A percentile compares a stretch with the other conserved stretches of the same genome.
phyloP scores from a whole-genome alignment of 495 filamentous ascomycete species.

The Penicillium bialowiezense region DNA sequence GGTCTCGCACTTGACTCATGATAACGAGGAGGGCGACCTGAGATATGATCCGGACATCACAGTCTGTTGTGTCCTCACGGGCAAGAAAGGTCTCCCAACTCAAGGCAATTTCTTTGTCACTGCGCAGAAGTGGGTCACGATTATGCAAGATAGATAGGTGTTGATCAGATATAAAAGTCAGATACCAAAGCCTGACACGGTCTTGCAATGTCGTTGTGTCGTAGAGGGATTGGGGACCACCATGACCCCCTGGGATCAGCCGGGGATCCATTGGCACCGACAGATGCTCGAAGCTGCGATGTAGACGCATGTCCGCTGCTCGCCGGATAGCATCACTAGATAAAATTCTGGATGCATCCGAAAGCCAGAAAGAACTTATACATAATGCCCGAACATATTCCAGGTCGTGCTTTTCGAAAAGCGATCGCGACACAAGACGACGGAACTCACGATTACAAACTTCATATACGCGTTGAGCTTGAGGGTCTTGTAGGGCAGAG shows the following conservation, averaged over 20 bases:
- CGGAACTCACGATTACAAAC: slow-evolving; percentile 42
- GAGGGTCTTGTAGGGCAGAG: slow-evolving; percentile 38
- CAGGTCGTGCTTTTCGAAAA: slow-evolving; percentile 39
- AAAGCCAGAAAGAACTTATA: slow-evolving; percentile 45
- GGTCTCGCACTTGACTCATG: slow-evolving; percentile 37
- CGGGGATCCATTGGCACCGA: slow-evolving; percentile 11
- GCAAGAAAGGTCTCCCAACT: slow-evolving; percentile 34
- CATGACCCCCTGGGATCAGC: neutral
- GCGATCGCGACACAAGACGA: slow-evolving; percentile 31
- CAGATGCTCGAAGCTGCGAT: slow-evolving; percentile 27
- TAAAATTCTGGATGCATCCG: slow-evolving; percentile 40
- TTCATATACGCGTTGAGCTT: slow-evolving; percentile 33
- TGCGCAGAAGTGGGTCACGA: slow-evolving; percentile 39
- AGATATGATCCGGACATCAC: slow-evolving; percentile 34
- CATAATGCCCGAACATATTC: slow-evolving; percentile 43
- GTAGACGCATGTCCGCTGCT: slow-evolving; percentile 40
- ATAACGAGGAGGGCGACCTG: slow-evolving; percentile 39
- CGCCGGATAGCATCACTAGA: slow-evolving; percentile 43
- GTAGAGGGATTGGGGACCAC: neutral
- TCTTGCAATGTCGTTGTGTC: slow-evolving; percentile 24
- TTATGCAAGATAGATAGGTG: slow-evolving; percentile 45
- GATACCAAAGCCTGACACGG: slow-evolving; percentile 39
- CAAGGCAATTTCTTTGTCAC: slow-evolving; percentile 32
- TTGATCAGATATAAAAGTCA: slow-evolving; percentile 46
- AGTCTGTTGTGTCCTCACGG: slow-evolving; percentile 29